Conservation (phyloP, 352 stramenopile genomes). For the Phytophthora idaei region DNA sequence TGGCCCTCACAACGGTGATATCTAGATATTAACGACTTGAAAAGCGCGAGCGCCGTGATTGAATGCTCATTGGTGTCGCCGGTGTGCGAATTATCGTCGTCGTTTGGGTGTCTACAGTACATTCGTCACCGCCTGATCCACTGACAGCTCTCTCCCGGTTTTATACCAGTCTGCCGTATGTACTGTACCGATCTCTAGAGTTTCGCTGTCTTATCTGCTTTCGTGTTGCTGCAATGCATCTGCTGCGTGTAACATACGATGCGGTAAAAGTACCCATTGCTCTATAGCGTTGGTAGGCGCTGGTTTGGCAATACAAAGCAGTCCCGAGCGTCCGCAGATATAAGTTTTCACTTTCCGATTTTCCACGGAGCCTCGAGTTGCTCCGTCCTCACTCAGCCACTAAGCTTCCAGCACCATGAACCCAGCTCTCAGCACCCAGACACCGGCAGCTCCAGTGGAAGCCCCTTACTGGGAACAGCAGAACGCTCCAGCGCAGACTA, state of each 20-base stretch:
- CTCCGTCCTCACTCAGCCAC: constrained; percentile 8
- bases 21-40: no score
- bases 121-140: not conserved
- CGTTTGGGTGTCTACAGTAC: no score
- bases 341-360: constrained; percentile 24
- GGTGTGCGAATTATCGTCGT: no score
- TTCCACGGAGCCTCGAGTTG: constrained; percentile 11
- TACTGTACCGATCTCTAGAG: not conserved
- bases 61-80: no score
- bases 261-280: constrained; percentile 2
- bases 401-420: constrained; percentile 10
- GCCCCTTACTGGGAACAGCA: constrained; percentile 25
- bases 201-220: not conserved
- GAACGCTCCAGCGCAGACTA: constrained; percentile 2
- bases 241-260: constrained; percentile 14
- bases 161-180: no score
- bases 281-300: constrained; percentile 1
- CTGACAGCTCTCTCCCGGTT: not conserved
- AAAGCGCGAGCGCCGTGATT: no score
- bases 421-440: constrained; percentile 8
- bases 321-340: not conserved
- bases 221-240: not conserved
- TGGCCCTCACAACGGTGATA: no score
- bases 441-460: constrained; percentile 16
- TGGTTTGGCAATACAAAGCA: not conserved